phyloP scores from a whole-genome alignment of 1,284 basidiomycete species.

The Marasmius oreades region DNA sequence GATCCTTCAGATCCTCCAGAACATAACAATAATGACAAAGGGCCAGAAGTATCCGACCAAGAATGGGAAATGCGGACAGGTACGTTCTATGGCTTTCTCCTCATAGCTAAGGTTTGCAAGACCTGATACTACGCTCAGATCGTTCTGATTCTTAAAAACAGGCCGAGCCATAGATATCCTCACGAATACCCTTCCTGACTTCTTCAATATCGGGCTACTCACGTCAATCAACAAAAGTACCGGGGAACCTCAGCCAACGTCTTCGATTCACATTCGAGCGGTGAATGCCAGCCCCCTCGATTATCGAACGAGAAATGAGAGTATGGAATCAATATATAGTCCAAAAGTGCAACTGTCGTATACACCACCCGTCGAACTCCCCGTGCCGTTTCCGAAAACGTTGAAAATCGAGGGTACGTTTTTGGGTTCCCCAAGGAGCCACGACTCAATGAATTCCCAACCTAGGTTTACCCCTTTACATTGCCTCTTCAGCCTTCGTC shows the following conservation, averaged over 20 bases:
- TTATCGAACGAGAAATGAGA: conserved; percentile 21
- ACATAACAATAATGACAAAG: conserved; percentile 10
- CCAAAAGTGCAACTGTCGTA: conserved; percentile 53
- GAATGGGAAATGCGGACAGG: conserved; percentile 71
- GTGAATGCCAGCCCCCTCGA: conserved; percentile 24
- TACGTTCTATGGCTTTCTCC: conserved; percentile 21
- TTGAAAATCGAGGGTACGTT: conserved; percentile 65
- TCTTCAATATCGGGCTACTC: conserved; percentile 66
- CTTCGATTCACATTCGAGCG: conserved; percentile 20
- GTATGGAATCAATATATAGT: conserved; percentile 51
- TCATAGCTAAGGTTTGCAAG: neutral
- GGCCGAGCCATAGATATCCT: conserved; percentile 70
- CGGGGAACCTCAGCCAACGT: conserved; percentile 27
- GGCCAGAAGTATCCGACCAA: conserved; percentile 34
- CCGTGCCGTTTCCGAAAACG: conserved; percentile 64
- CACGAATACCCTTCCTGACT: conserved; percentile 65
- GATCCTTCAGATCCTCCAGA: conserved; percentile 19
- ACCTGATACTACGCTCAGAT: conserved; percentile 28
- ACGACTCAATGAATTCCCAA: conserved; percentile 2
- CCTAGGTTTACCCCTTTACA: conserved; percentile 64
- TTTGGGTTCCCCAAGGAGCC: neutral
- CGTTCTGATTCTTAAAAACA: conserved; percentile 24
- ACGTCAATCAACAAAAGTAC: conserved; percentile 47
- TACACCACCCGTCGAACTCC: conserved; percentile 61
- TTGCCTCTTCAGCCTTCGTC: conserved; percentile 64